Base-by-base conservation (phyloP, 768 basidiomycete genomes). In the Amanita muscaria region DNA sequence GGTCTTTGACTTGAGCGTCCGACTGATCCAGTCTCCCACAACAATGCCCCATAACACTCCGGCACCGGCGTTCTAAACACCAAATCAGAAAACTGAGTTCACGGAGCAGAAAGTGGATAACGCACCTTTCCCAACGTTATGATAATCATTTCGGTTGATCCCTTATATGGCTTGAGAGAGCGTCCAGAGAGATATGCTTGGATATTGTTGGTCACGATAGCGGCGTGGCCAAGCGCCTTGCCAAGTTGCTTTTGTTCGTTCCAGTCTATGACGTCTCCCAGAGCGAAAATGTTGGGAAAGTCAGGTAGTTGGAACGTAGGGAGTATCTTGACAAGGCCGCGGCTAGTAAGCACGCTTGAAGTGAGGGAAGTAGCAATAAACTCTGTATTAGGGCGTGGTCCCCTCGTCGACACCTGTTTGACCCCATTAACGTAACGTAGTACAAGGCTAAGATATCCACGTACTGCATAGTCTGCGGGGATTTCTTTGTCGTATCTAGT, bases 201-300 rank as follows among this genome's bases (percentile, higher is more conserved):
- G 11, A 81, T 57, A 49, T 84, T 84, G 14, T 63, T 57, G 8
- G 64, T 62, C 15, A 74, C 65, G 21, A 80, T 51, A 0, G 45
- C 52, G 1, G 56, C 60, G 36, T 82, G 80, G 2, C 58, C 63
- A 2, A 34, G 36, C 2, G 65, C 64, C 53, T 83, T 83, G 15
- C 51, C 52, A n/a, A 62, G 49, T 42, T 65, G 78, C 54, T 81
- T 80, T 53, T 74, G 73, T 54, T 80, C 80, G 0, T 53, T 44
- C 57, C 66, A 70, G 37, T 78, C 73, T 44, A 73, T 68, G 42
- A 75, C 65, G 51, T 83, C 81, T 1, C 80, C 80, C 3, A 64
- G 56, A 0, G 79, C 80, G 50, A 78, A 82, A 16, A 83, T 70
- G 41, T 63, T 61, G 0, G 69, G 56, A 53, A 77, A 60, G 1